phyloP scores from a whole-genome alignment of 139 green algal genomes.

The Chlorella sp. region DNA sequence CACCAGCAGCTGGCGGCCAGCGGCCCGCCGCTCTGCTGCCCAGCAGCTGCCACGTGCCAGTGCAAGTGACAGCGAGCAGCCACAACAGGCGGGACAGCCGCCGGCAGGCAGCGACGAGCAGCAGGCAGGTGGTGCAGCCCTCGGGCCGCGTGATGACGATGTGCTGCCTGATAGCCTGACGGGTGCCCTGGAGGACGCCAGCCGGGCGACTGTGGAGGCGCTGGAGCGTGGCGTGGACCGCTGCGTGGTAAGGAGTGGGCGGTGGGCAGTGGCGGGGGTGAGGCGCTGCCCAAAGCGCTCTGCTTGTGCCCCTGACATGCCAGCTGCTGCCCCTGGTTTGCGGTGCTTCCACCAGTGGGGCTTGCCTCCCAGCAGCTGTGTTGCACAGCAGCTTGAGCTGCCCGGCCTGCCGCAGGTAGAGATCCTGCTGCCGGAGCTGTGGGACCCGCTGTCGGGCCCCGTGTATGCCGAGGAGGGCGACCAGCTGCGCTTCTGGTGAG shows the following conservation, averaged over 20 bases:
- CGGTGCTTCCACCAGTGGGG: too few relatives aligned
- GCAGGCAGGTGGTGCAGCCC: not conserved
- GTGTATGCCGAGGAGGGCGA: constrained; percentile 90
- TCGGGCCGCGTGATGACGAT: constrained; percentile 46
- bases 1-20: not conserved
- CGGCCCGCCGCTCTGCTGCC: not conserved
- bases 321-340: too few relatives aligned
- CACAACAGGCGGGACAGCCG: not conserved
- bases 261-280: not conserved
- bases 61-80: not conserved
- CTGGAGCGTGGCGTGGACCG: constrained; percentile 66
- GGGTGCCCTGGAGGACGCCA: constrained; percentile 72
- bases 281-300: too few relatives aligned
- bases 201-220: constrained; percentile 69
- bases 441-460: constrained; percentile 79
- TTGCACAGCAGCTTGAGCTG: too few relatives aligned
- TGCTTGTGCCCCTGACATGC: too few relatives aligned
- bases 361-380: too few relatives aligned
- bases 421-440: constrained; percentile 94
- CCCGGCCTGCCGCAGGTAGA: constrained; percentile 87
- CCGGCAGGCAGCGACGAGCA: not conserved
- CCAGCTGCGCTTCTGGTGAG: constrained; percentile 79
- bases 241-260: constrained; percentile 59
- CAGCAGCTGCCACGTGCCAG: not conserved
- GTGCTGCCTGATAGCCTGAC: constrained; percentile 84